A percentile compares a stretch with the other conserved stretches of the same genome.
Conservation (phyloP, 192 early-diverging fungal genomes). For the Gaertneriomyces sp. region DNA sequence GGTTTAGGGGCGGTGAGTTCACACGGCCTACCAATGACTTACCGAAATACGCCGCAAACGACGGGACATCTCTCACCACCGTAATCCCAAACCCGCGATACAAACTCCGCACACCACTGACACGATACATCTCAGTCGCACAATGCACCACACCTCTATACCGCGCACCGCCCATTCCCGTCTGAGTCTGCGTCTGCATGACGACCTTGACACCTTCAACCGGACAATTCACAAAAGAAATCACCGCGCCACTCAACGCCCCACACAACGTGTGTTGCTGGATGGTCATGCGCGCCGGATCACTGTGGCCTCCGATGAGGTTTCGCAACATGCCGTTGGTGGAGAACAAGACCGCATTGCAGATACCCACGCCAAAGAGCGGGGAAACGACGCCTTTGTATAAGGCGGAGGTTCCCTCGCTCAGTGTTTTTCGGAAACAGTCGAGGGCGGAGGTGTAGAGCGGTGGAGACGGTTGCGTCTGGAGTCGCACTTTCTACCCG, state of each 20-base stretch:
- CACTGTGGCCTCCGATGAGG: slow-evolving; percentile 38
- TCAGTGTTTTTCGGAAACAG: slow-evolving; percentile 48
- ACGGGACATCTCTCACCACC: slow-evolving; percentile 37
- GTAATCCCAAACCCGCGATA: slow-evolving; percentile 41
- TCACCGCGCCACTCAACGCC: slow-evolving; percentile 60
- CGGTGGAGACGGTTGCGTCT: slow-evolving; percentile 59
- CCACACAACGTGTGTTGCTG: slow-evolving; percentile 54
- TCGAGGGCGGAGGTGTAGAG: slow-evolving; percentile 59
- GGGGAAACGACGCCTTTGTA: slow-evolving; percentile 71
- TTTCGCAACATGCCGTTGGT: slow-evolving; percentile 61
- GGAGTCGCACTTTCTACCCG: slow-evolving; percentile 52
- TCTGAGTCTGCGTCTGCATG: slow-evolving; percentile 54
- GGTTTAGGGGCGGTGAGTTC: too few relatives aligned
- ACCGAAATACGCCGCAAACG: slow-evolving; percentile 43
- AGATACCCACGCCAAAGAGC: slow-evolving; percentile 66
- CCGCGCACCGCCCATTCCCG: background rate
- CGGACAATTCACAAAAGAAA: slow-evolving; percentile 65
- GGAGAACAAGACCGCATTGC: slow-evolving; percentile 69
- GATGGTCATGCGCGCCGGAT: too few relatives aligned
- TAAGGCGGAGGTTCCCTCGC: slow-evolving; percentile 57
- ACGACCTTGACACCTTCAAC: slow-evolving; percentile 69
- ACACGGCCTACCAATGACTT: background rate
- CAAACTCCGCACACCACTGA: slow-evolving; percentile 27
- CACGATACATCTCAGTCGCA: slow-evolving; percentile 1
- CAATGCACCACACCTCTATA: slow-evolving; percentile 17